These are phyloP conservation scores for Macrolepiota albuminosa DNA, from an alignment of 768 basidiomycete genomes.

Conservation along the genomic window DNA sequence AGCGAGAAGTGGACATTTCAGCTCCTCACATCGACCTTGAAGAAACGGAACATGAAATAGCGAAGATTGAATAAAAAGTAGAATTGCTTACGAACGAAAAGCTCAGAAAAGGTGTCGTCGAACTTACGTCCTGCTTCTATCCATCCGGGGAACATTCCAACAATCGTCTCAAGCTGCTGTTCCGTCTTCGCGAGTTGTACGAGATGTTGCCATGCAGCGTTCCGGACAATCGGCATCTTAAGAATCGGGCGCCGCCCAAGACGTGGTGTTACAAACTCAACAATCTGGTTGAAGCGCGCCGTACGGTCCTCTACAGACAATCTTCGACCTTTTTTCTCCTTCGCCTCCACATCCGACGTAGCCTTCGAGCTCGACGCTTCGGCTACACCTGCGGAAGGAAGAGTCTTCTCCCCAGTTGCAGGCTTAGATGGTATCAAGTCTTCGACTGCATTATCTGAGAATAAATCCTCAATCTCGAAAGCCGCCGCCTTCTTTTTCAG, in stretches of 20 bases:
- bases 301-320: not conserved
- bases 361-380: not conserved
- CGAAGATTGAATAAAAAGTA: not conserved
- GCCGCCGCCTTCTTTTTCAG: conserved; percentile 10
- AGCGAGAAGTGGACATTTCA: conserved; percentile 50
- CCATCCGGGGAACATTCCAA: not conserved
- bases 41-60: not conserved
- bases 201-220: conserved; percentile 41
- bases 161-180: conserved; percentile 44
- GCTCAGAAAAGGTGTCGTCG: conserved; percentile 33
- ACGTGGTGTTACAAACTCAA: conserved; percentile 6
- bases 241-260: not conserved
- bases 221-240: conserved; percentile 23
- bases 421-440: conserved; percentile 3
- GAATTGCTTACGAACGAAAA: conserved; percentile 48
- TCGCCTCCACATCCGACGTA: not conserved
- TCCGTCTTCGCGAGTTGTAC: conserved; percentile 44
- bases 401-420: not conserved
- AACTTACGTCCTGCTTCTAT: conserved; percentile 28
- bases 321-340: not conserved
- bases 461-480: conserved; percentile 11
- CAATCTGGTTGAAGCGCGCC: conserved; percentile 1
- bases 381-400: not conserved
- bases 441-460: conserved; percentile 6
- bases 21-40: conserved; percentile 58